Conservation (phyloP, 192 early-diverging fungal genomes). For the Radiomyces spectabilis region DNA sequence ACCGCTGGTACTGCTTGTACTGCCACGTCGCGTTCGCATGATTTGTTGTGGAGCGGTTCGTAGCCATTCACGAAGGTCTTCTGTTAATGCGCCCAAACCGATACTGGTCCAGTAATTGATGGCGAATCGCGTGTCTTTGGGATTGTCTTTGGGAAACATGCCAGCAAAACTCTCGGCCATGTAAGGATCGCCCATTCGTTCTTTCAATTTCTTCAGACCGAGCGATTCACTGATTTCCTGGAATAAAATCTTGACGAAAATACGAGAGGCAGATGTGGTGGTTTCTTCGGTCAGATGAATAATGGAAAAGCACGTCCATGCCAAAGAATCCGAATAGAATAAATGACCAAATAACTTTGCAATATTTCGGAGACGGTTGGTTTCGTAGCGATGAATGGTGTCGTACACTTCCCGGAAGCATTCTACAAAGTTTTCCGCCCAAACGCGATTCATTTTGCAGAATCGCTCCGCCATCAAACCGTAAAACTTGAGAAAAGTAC, state of each 20-base stretch:
- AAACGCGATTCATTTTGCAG: constrained; percentile 71
- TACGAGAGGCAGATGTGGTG: constrained; percentile 94
- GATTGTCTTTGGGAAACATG: constrained; percentile 86
- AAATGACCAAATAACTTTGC: constrained; percentile 88
- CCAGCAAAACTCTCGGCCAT: constrained; percentile 73
- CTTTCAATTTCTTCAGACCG: constrained; percentile 72
- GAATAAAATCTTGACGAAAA: constrained; percentile 94
- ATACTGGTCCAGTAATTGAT: constrained; percentile 98
- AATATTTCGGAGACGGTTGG: constrained; percentile 88
- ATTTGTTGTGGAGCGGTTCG: constrained; percentile 58
- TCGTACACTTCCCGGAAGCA: constrained; percentile 81
- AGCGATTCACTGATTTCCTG: constrained; percentile 80
- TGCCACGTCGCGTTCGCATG: constrained; percentile 53
- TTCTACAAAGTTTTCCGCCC: constrained; percentile 72
- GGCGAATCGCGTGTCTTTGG: constrained; percentile 84
- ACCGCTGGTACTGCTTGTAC: constrained; percentile 28
- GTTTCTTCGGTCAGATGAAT: constrained; percentile 87
- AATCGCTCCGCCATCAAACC: constrained; percentile 92
- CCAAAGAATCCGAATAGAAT: constrained; percentile 74
- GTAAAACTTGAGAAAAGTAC: constrained; percentile 90
- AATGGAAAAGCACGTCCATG: constrained; percentile 73
- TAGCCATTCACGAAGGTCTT: constrained; percentile 76
- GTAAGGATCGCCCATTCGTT: constrained; percentile 58
- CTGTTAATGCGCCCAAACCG: constrained; percentile 85
- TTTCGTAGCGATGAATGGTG: constrained; percentile 89